These are phyloP conservation scores for Cyberlindnera veronae DNA, from an alignment of 805 yeast genomes.

Conservation along the genomic window DNA sequence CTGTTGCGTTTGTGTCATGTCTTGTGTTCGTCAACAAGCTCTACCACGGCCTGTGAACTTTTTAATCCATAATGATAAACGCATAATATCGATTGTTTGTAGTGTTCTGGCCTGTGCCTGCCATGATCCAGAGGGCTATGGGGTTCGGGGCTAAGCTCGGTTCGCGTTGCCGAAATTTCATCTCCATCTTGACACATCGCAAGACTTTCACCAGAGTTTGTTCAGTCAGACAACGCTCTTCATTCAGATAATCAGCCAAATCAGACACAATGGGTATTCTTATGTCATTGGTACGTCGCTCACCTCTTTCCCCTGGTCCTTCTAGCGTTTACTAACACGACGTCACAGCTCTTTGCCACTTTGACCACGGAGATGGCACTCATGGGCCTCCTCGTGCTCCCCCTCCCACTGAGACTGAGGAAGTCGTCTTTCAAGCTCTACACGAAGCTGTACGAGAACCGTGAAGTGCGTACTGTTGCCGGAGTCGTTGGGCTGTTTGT, in stretches of 20 bases:
- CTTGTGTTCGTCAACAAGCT: constrained; percentile 19
- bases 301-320: constrained; percentile 1
- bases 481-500: constrained; percentile 41
- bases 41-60: constrained; percentile 14
- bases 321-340: background rate
- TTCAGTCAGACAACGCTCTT: too few relatives aligned
- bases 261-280: constrained; percentile 21
- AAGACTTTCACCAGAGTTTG: background rate
- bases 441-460: constrained; percentile 32
- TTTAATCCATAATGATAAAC: background rate
- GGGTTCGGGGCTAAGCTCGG: background rate
- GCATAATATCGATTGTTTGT: background rate
- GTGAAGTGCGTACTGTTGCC: constrained; percentile 44
- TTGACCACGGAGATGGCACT: constrained; percentile 50
- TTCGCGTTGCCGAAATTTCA: too few relatives aligned
- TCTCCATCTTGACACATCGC: constrained; percentile 1
- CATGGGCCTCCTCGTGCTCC: constrained; percentile 47
- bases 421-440: constrained; percentile 38
- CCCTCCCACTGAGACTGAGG: constrained; percentile 50
- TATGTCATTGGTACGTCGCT: constrained; percentile 22
- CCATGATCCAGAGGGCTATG: background rate
- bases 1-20: constrained; percentile 20
- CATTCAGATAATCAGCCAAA: too few relatives aligned
- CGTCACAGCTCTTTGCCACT: constrained; percentile 37
- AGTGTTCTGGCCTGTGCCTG: background rate